These are phyloP conservation scores for Thalassiosira delicatula DNA, from an alignment of 352 stramenopile genomes.

Conservation along the genomic window DNA sequence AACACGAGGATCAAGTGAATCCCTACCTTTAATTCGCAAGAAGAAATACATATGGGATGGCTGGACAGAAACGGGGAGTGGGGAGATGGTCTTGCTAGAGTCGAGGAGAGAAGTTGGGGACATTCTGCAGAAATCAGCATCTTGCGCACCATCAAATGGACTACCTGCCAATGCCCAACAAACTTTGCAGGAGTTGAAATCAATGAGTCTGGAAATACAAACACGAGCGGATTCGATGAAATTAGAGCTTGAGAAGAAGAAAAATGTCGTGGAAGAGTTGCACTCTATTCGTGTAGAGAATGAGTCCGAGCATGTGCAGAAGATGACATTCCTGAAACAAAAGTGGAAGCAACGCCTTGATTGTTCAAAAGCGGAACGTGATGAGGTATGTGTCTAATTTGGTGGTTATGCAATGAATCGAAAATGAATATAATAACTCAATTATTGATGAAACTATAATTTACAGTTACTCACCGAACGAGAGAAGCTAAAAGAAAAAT, in stretches of 20 bases:
- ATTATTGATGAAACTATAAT: no score
- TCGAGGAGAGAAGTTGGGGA: conserved; percentile 5
- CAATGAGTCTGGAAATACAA: conserved; percentile 47
- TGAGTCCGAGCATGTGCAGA: conserved; percentile 41
- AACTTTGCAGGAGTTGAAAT: conserved; percentile 36
- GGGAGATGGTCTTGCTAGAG: conserved; percentile 17
- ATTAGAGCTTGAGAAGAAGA: conserved; percentile 38
- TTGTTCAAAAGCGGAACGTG: conserved; percentile 26
- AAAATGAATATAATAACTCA: no score
- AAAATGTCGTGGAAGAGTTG: conserved; percentile 35
- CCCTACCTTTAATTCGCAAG: not conserved
- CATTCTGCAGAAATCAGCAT: conserved; percentile 11
- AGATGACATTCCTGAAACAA: conserved; percentile 41
- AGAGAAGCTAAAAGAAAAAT: conserved; percentile 14
- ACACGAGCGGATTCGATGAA: conserved; percentile 29
- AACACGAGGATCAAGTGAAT: not conserved
- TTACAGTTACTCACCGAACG: conserved; percentile 16
- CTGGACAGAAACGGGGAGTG: conserved; percentile 35
- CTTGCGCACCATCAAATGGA: conserved; percentile 3
- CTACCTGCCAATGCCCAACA: conserved; percentile 18
- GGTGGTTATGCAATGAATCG: not conserved
- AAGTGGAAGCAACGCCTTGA: conserved; percentile 28
- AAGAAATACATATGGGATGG: conserved; percentile 58
- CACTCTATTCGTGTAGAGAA: conserved; percentile 40
- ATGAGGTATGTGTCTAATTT: conserved; percentile 21